Conservation (phyloP, 768 basidiomycete species). For the Phallus indusiatus region DNA sequence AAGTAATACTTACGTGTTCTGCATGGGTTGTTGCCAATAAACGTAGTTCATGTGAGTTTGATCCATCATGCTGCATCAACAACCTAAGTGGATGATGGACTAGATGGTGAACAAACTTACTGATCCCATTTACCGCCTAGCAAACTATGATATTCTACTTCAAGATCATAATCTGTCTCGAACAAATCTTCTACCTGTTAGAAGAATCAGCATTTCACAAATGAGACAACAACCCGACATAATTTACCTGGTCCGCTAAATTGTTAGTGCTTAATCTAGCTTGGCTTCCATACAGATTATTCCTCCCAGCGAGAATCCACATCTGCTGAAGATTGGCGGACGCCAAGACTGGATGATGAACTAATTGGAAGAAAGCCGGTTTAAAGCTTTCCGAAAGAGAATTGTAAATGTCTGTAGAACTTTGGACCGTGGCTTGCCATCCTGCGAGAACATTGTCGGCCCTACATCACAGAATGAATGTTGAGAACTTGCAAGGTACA, state of each 20-base stretch:
- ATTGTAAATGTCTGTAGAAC: slow-evolving; percentile 48
- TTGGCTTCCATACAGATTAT: slow-evolving; percentile 55
- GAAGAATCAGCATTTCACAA: not conserved
- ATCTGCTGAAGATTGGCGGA: slow-evolving; percentile 48
- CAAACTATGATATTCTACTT: slow-evolving; percentile 48
- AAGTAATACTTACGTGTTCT: slow-evolving; percentile 36
- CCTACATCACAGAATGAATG: not conserved
- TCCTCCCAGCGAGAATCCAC: slow-evolving; percentile 49
- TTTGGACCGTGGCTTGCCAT: slow-evolving; percentile 39
- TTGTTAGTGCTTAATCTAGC: slow-evolving; percentile 52
- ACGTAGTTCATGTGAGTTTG: slow-evolving; percentile 59
- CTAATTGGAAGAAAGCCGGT: slow-evolving; percentile 62
- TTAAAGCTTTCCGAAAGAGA: slow-evolving; percentile 35
- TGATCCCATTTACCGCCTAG: slow-evolving; percentile 62
- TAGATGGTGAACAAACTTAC: slow-evolving; percentile 23
- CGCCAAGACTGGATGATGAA: slow-evolving; percentile 55
- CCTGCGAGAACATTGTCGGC: slow-evolving; percentile 45
- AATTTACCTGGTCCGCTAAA: slow-evolving; percentile 32
- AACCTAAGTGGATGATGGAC: not conserved
- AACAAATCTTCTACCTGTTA: slow-evolving; percentile 48
- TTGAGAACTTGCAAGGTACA: not conserved
- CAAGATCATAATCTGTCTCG: slow-evolving; percentile 51
- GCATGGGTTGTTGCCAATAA: slow-evolving; percentile 68
- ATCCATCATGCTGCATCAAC: slow-evolving; percentile 50
- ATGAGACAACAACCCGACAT: not conserved